phyloP scores from a whole-genome alignment of 331 rosid species.

The Telfairia occidentalis region DNA sequence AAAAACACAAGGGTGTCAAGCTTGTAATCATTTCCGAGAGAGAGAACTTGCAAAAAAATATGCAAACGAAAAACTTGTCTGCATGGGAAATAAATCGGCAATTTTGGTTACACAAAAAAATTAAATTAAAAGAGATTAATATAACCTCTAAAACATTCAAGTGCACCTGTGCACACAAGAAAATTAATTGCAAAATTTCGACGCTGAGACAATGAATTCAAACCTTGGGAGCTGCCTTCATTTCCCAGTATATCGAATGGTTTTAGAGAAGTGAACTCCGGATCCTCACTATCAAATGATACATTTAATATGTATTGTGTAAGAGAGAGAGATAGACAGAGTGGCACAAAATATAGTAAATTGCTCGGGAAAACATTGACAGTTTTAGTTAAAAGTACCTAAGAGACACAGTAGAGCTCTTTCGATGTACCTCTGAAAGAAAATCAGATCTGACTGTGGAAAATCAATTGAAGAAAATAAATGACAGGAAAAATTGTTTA shows the following conservation, averaged over 20 bases:
- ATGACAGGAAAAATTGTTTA: neutral
- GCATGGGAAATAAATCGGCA: constrained; percentile 3
- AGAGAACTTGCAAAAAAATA: neutral
- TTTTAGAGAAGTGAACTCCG: constrained; percentile 43
- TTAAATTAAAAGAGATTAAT: neutral
- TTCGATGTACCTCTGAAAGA: constrained; percentile 80
- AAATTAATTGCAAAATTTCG: neutral
- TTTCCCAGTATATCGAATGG: constrained; percentile 63
- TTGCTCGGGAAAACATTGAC: neutral
- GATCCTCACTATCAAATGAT: constrained; percentile 36
- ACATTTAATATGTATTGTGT: constrained; percentile 17
- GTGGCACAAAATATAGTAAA: neutral
- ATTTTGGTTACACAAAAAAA: neutral
- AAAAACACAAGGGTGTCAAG: constrained; percentile 20
- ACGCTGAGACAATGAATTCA: constrained; percentile 7
- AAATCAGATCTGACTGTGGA: constrained; percentile 74
- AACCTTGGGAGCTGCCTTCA: constrained; percentile 67
- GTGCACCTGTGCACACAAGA: neutral
- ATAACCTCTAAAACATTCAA: neutral
- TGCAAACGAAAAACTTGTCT: constrained; percentile 2
- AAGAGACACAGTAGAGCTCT: constrained; percentile 29
- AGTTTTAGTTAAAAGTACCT: constrained; percentile 35
- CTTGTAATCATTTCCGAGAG: neutral
- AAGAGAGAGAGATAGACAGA: constrained; percentile 1
- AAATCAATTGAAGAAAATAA: constrained; percentile 9